A percentile compares a stretch with the other conserved stretches of the same genome.
phyloP scores from a whole-genome alignment of 192 early-diverging fungal species.

The Diversispora epigaea region DNA sequence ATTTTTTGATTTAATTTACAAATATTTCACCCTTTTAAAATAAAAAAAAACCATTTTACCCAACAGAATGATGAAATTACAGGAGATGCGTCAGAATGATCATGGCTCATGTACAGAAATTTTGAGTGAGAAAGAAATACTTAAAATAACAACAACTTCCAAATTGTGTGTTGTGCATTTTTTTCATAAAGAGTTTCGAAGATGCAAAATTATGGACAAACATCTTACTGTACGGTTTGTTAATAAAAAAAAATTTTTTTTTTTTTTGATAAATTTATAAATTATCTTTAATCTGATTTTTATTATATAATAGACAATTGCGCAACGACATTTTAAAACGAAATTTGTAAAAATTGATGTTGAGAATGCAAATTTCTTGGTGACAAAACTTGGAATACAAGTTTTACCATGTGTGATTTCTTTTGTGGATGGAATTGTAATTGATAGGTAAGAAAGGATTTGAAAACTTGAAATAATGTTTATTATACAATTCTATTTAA shows the following conservation, averaged over 20 bases:
- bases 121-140: slow-evolving; percentile 76
- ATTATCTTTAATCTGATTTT: slow-evolving; percentile 20
- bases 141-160: slow-evolving; percentile 73
- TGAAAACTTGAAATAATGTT: slow-evolving; percentile 2
- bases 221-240: slow-evolving; percentile 66
- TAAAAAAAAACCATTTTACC: neutral
- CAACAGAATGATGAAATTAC: slow-evolving; percentile 59
- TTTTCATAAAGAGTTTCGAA: slow-evolving; percentile 87
- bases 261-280: neutral
- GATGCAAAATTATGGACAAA: slow-evolving; percentile 90
- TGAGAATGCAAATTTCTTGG: slow-evolving; percentile 86
- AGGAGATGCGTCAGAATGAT: slow-evolving; percentile 58
- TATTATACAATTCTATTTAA: slow-evolving; percentile 15
- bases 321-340: slow-evolving; percentile 78
- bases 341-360: slow-evolving; percentile 88
- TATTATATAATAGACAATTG: slow-evolving; percentile 47
- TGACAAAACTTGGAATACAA: slow-evolving; percentile 82
- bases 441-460: slow-evolving; percentile 58
- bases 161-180: slow-evolving; percentile 84
- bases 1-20: neutral
- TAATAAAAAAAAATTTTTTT: too few relatives aligned
- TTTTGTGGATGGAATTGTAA: slow-evolving; percentile 70
- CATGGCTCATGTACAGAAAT: slow-evolving; percentile 81
- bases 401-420: slow-evolving; percentile 86
- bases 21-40: neutral